These are phyloP conservation scores for Cryptococcus maquisensis DNA, from an alignment of 1,284 basidiomycete genomes.

Conservation along the genomic window DNA sequence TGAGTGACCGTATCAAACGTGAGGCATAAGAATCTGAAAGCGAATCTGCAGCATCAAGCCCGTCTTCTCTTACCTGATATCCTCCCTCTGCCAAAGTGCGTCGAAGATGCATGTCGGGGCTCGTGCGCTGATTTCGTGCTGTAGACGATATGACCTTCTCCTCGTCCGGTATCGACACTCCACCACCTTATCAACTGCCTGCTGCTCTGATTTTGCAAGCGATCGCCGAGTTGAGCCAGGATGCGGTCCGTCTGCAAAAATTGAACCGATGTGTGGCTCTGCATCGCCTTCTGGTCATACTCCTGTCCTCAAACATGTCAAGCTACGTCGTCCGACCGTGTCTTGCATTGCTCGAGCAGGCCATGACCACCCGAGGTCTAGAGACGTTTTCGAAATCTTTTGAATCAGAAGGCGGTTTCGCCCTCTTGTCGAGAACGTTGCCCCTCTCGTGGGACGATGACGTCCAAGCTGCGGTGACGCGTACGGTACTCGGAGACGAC, in stretches of 20 bases:
- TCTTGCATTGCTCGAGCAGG: slow-evolving; percentile 36
- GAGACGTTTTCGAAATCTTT: slow-evolving; percentile 45
- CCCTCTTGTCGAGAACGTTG: slow-evolving; percentile 35
- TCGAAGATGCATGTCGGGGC: neutral
- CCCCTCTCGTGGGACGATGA: slow-evolving; percentile 34
- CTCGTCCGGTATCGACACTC: slow-evolving; percentile 17
- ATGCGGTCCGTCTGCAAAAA: slow-evolving; percentile 36
- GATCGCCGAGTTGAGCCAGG: slow-evolving; percentile 32
- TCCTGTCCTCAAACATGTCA: slow-evolving; percentile 45
- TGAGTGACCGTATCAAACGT: slow-evolving; percentile 8
- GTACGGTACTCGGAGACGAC: slow-evolving; percentile 27
- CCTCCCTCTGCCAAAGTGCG: slow-evolving; percentile 70
- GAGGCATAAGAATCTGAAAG: slow-evolving; percentile 49
- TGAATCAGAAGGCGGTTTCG: slow-evolving; percentile 46
- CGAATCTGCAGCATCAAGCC: too few species aligned
- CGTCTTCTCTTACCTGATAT: slow-evolving; percentile 76
- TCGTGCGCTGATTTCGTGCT: neutral
- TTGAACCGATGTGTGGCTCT: slow-evolving; percentile 43
- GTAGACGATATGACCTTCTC: slow-evolving; percentile 13
- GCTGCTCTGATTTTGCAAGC: slow-evolving; percentile 35
- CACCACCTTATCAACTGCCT: slow-evolving; percentile 33
- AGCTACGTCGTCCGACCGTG: slow-evolving; percentile 40
- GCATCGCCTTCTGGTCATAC: slow-evolving; percentile 47
- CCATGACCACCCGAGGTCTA: slow-evolving; percentile 32
- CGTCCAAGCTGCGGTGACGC: slow-evolving; percentile 33